These are phyloP conservation scores for Symmetrospora coprosmae DNA, from an alignment of 768 basidiomycete species.

Conservation along the genomic window DNA sequence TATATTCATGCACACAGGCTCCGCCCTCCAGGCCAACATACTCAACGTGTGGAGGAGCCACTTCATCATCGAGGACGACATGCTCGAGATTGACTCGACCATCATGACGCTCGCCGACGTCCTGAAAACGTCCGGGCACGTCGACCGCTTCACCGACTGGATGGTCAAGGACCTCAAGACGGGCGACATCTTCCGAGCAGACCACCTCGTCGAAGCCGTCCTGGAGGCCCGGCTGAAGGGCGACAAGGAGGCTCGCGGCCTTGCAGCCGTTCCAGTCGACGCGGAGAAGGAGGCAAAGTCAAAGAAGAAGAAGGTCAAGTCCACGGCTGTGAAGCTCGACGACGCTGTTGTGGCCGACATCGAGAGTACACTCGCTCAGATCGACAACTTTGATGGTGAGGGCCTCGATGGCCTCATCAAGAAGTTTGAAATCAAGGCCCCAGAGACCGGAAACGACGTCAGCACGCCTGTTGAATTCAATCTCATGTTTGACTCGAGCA, in stretches of 20 bases:
- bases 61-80: constrained; percentile 94
- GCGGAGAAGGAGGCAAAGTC: constrained; percentile 49
- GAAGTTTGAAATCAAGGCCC: constrained; percentile 66
- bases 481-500: constrained; percentile 94
- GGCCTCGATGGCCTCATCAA: constrained; percentile 75
- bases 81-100: constrained; percentile 96
- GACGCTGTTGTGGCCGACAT: constrained; percentile 65
- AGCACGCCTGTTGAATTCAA: constrained; percentile 91
- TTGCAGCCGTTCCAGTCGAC: constrained; percentile 23
- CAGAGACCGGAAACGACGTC: constrained; percentile 82
- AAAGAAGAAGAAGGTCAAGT: constrained; percentile 58
- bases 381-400: constrained; percentile 84
- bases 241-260: constrained; percentile 74
- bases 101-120: constrained; percentile 91
- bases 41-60: constrained; percentile 91
- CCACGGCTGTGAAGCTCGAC: constrained; percentile 55
- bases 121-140: constrained; percentile 93
- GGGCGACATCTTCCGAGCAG: constrained; percentile 91
- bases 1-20: constrained; percentile 69
- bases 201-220: constrained; percentile 86
- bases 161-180: constrained; percentile 93
- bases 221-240: constrained; percentile 77
- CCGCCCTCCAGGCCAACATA: constrained; percentile 89
- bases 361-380: constrained; percentile 67
- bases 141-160: constrained; percentile 97